Evolutionary conservation across 257 asterid species (phyloP).

Genomic region (Rhazya stricta): DNA sequence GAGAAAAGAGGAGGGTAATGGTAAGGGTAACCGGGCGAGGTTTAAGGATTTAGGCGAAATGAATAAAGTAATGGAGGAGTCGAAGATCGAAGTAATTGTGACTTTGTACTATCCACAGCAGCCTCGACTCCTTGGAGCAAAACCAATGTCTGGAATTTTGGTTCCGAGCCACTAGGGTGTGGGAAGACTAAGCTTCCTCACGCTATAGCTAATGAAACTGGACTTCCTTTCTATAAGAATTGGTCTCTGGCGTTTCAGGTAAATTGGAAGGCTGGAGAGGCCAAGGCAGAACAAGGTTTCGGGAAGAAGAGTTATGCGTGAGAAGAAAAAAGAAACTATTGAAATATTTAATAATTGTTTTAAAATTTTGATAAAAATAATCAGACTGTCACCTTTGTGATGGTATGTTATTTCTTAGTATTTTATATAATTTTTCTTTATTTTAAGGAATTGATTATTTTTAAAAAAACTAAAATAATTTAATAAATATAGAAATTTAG

Average conservation of each 20-base stretch:
- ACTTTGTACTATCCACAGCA: slow-evolving; percentile 63
- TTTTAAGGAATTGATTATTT: too few species aligned
- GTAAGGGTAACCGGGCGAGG: slow-evolving; percentile 34
- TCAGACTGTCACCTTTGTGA: too few species aligned
- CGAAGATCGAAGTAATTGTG: slow-evolving; percentile 67
- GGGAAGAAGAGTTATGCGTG: too few species aligned
- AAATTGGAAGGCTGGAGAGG: too few species aligned
- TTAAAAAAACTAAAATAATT: too few species aligned
- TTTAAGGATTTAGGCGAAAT: slow-evolving; percentile 92
- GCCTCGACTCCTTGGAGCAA: slow-evolving; percentile 54
- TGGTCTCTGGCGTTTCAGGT: slow-evolving; percentile 97
- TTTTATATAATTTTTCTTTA: too few species aligned
- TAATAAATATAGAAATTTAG: too few species aligned
- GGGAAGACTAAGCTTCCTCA: slow-evolving; percentile 92
- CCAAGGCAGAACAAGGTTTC: too few species aligned
- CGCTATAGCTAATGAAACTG: slow-evolving; percentile 91
- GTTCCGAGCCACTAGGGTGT: slow-evolving; percentile 95
- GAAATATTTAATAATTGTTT: too few species aligned
- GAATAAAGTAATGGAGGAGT: slow-evolving; percentile 51
- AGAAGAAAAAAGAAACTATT: too few species aligned
- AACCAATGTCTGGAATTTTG: slow-evolving; percentile 71
- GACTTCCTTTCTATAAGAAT: slow-evolving; percentile 68
- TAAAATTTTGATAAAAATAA: too few species aligned
- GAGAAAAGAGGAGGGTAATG: slow-evolving; percentile 4
- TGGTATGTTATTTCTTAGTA: too few species aligned